These are phyloP conservation scores for Ogataea pilisensis DNA, from an alignment of 805 yeast genomes.

Conservation along the genomic window DNA sequence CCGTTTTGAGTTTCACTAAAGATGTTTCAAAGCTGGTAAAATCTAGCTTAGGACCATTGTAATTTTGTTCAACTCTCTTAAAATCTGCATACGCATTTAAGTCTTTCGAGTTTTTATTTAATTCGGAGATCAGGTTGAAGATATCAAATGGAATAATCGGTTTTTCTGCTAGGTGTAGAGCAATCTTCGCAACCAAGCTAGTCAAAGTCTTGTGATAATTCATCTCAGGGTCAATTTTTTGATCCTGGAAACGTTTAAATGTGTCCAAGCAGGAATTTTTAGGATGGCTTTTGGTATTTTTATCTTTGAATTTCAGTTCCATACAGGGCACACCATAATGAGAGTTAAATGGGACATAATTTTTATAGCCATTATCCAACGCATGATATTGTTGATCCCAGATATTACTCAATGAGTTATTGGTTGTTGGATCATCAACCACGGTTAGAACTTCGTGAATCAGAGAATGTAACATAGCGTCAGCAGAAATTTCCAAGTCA, in stretches of 20 bases:
- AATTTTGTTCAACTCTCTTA: constrained; percentile 4
- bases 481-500: constrained; percentile 43
- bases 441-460: constrained; percentile 39
- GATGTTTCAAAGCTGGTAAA: constrained; percentile 24
- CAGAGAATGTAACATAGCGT: constrained; percentile 57
- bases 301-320: constrained; percentile 45
- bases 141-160: constrained; percentile 75
- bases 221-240: constrained; percentile 53
- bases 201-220: constrained; percentile 51
- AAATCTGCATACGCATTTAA: constrained; percentile 37
- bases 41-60: constrained; percentile 18
- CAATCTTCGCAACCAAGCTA: constrained; percentile 48
- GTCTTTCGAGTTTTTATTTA: constrained; percentile 44
- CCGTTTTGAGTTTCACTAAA: constrained; percentile 35
- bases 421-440: constrained; percentile 24
- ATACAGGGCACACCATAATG: constrained; percentile 67
- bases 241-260: constrained; percentile 47
- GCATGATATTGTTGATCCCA: constrained; percentile 20
- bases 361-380: constrained; percentile 41
- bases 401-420: constrained; percentile 18
- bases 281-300: constrained; percentile 35
- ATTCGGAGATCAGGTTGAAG: constrained; percentile 37
- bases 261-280: constrained; percentile 59
- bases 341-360: constrained; percentile 64
- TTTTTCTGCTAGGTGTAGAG: constrained; percentile 61